Base-by-base conservation (phyloP, 768 basidiomycete species). In the Kwoniella dendrophila region DNA sequence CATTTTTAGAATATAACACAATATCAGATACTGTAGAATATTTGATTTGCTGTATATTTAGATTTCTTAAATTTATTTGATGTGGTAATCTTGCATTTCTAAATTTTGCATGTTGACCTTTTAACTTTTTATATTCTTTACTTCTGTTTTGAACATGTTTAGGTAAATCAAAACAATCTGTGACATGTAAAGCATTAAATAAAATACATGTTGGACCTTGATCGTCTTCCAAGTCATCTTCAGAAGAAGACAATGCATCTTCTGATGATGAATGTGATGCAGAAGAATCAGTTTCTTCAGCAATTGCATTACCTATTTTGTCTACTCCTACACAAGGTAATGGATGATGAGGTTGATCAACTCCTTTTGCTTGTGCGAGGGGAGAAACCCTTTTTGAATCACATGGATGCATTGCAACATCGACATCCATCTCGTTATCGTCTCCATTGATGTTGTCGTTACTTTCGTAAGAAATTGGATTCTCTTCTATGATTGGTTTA, bases 11-110 rank as follows among this genome's bases (percentile, higher is more conserved):
- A 44, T 77, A 78, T 18, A 78, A 34, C 26, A 78, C 59, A 48
- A 80, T 63, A 63, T 80, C 78, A n/a, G 76, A 75, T 49, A 80
- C 71, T 18, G 77, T 78, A 1, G 77, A 69, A 58, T 80, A 80
- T 58, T 80, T 80, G 64, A 77, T 73, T 55, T 77, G 73, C 59
- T 79, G 78, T 8, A 79, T 79, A 33, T 75, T 68, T 5, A 79
- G 64, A 56, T 79, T 79, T 22, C 78, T 65, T 24, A 79, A 51
- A 49, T 77, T 77, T 57, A 79, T 73, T 51, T 74, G 63, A 18
- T 64, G 59, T 2, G 74, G 71, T 36, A 78, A 62, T 54, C 67
- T 64, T 3, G 74, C 67, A 24, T 63, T 59, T 27, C 68, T 62
- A 64, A 78, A 78, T 38, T 51, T 44, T 16, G 60, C 59, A 48